These are phyloP conservation scores for Globisporangium cystogenes DNA, from an alignment of 352 stramenopile genomes.

Conservation along the genomic window DNA sequence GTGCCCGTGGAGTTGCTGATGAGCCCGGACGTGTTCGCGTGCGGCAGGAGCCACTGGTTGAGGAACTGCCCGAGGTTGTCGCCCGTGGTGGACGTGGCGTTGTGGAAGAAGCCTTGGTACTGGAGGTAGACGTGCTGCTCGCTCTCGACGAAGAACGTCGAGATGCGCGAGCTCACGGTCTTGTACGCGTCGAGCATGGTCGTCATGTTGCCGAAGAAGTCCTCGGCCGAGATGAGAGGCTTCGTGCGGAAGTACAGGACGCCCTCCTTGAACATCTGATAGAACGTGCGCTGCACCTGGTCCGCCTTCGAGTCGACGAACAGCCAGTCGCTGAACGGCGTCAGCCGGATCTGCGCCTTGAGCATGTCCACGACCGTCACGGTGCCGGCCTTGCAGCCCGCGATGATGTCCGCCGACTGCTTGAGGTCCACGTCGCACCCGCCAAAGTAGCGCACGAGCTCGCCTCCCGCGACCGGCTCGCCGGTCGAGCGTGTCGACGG, in stretches of 20 bases:
- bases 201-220: slow-evolving; percentile 57
- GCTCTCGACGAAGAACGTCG: slow-evolving; percentile 42
- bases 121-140: slow-evolving; percentile 50
- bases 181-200: slow-evolving; percentile 48
- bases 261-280: slow-evolving; percentile 44
- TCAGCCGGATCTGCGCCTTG: slow-evolving; percentile 16
- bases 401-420: slow-evolving; percentile 25
- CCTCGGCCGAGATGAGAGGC: slow-evolving; percentile 37
- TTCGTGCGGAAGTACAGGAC: slow-evolving; percentile 50
- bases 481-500: slow-evolving; percentile 15
- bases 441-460: slow-evolving; percentile 29
- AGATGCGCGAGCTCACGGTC: slow-evolving; percentile 35
- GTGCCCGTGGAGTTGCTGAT: neutral
- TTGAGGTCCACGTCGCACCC: slow-evolving; percentile 35
- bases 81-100: slow-evolving; percentile 33
- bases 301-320: slow-evolving; percentile 65
- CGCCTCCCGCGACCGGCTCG: slow-evolving; percentile 11
- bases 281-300: slow-evolving; percentile 59
- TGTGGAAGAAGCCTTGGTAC: slow-evolving; percentile 30
- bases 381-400: slow-evolving; percentile 37
- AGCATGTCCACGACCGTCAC: slow-evolving; percentile 50
- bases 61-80: slow-evolving; percentile 23
- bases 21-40: slow-evolving; percentile 6
- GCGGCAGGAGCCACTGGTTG: slow-evolving; percentile 17
- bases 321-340: slow-evolving; percentile 45